Evolutionary conservation across 805 yeast genomes (phyloP).

Genomic region (Candida tammaniensis): DNA sequence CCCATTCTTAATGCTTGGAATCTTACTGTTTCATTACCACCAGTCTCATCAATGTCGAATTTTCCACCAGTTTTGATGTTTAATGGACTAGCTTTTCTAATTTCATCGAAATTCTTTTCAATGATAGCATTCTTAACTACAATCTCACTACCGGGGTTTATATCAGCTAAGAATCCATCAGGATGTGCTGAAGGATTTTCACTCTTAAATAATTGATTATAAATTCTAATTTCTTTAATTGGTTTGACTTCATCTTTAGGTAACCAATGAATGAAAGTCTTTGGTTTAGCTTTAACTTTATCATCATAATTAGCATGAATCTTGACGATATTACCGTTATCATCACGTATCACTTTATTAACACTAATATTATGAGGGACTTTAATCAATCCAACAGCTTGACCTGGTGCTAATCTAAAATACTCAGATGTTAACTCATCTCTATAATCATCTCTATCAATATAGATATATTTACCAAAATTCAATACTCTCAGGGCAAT

Average conservation of each 20-base stretch:
- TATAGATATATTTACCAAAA: slow-evolving; percentile 74
- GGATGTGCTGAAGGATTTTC: slow-evolving; percentile 91
- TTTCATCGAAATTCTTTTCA: slow-evolving; percentile 70
- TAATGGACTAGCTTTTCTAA: slow-evolving; percentile 73
- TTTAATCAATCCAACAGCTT: slow-evolving; percentile 90
- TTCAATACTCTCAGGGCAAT: slow-evolving; percentile 70
- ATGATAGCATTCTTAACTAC: slow-evolving; percentile 63
- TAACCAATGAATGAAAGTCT: slow-evolving; percentile 96
- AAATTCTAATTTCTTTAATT: slow-evolving; percentile 76
- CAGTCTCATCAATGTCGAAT: slow-evolving; percentile 69
- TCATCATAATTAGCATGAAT: slow-evolving; percentile 80
- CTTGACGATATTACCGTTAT: slow-evolving; percentile 59
- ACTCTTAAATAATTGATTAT: slow-evolving; percentile 82
- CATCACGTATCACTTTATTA: slow-evolving; percentile 47
- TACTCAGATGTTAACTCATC: slow-evolving; percentile 63
- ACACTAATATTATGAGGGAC: slow-evolving; percentile 80
- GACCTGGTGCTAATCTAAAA: slow-evolving; percentile 91
- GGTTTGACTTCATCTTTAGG: slow-evolving; percentile 61
- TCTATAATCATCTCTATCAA: slow-evolving; percentile 86
- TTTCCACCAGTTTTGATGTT: slow-evolving; percentile 57
- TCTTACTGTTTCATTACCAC: slow-evolving; percentile 73
- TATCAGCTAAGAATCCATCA: slow-evolving; percentile 82
- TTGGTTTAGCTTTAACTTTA: slow-evolving; percentile 72
- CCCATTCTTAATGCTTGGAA: slow-evolving; percentile 98
- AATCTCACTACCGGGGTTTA: slow-evolving; percentile 76